phyloP scores from a whole-genome alignment of 2,329 filamentous ascomycete species.

The Neophaeococcomyces mojaviensis region DNA sequence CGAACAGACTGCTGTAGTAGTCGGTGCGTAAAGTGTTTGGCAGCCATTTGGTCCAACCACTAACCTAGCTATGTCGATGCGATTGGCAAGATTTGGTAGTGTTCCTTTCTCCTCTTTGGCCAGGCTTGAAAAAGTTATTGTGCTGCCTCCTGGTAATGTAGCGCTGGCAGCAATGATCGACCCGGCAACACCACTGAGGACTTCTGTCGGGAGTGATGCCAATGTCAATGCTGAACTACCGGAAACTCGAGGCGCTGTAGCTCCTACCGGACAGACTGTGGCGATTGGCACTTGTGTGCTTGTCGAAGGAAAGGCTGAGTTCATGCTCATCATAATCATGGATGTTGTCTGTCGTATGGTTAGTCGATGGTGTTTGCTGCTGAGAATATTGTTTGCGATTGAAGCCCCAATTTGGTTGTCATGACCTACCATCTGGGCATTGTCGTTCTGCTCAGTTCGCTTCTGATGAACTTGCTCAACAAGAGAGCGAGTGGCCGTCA shows the following conservation, averaged over 20 bases:
- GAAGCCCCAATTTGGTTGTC: no score
- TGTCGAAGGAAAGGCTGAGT: constrained; percentile 12
- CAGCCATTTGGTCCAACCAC: constrained; percentile 17
- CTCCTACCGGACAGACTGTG: constrained; percentile 16
- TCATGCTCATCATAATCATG: no score
- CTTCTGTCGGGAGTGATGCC: neutral
- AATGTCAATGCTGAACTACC: neutral
- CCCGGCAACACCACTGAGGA: neutral
- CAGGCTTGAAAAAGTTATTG: constrained; percentile 14
- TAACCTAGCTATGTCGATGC: constrained; percentile 9
- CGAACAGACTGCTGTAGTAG: constrained; percentile 15
- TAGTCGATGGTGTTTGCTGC: no score
- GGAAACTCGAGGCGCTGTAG: constrained; percentile 8
- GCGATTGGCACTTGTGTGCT: constrained; percentile 16
- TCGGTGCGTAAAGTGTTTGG: constrained; percentile 17
- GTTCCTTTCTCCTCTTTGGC: constrained; percentile 4
- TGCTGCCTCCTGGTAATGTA: constrained; percentile 15
- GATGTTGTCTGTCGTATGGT: no score
- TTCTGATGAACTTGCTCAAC: no score
- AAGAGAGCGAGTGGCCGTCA: no score
- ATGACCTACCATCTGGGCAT: no score
- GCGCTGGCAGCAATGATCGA: constrained; percentile 14
- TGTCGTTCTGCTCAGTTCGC: no score
- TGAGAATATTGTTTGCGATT: no score
- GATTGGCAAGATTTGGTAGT: neutral